Conservation (phyloP, 768 basidiomycete genomes). For the Termitomyces sp. region DNA sequence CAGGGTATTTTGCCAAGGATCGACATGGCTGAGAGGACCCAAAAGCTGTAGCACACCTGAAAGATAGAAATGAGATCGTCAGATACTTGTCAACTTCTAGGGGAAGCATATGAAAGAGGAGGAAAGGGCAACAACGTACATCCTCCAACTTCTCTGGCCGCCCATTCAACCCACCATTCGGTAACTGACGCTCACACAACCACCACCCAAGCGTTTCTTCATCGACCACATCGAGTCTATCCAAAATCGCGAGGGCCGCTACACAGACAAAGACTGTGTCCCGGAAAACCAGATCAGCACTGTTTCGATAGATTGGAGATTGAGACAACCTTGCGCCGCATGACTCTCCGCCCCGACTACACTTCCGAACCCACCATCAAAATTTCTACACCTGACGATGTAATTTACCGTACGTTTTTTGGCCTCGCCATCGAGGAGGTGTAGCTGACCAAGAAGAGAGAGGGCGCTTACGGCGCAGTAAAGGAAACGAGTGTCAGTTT, state of each 20-base stretch:
- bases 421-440: constrained; percentile 59
- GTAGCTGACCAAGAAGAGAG: constrained; percentile 72
- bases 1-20: constrained; percentile 79
- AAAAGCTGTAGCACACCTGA: constrained; percentile 96
- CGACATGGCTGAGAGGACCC: constrained; percentile 86
- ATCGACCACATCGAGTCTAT: constrained; percentile 76
- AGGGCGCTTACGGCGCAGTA: constrained; percentile 85
- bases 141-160: constrained; percentile 98
- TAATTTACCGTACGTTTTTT: constrained; percentile 66
- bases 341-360: constrained; percentile 87
- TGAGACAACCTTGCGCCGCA: constrained; percentile 71
- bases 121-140: constrained; percentile 40
- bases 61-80: background rate
- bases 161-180: constrained; percentile 92
- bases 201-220: constrained; percentile 83
- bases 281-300: background rate
- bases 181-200: constrained; percentile 89
- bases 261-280: constrained; percentile 81
- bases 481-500: constrained; percentile 85
- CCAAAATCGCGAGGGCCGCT: constrained; percentile 82
- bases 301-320: background rate
- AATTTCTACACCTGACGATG: constrained; percentile 77
- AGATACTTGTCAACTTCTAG: background rate
- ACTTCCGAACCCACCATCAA: constrained; percentile 93
- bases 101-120: background rate